These are phyloP conservation scores for Fusarium sp. DNA, from an alignment of 2,329 filamentous ascomycete species.

Conservation along the genomic window DNA sequence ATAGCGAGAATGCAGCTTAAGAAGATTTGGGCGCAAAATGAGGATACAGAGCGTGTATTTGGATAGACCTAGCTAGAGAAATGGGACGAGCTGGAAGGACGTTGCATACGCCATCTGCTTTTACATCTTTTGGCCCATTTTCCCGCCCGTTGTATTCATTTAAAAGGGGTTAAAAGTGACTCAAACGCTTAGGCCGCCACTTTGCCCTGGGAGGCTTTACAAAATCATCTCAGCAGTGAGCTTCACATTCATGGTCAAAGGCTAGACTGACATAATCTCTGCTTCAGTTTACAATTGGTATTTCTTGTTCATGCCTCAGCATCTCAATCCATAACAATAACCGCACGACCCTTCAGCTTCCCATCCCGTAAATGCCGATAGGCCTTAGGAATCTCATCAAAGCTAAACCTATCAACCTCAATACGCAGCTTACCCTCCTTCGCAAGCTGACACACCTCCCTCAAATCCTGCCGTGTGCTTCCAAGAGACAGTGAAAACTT, in stretches of 20 bases:
- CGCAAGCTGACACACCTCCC: neutral
- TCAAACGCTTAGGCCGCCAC: too few species aligned
- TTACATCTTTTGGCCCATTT: too few species aligned
- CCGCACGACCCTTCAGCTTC: neutral
- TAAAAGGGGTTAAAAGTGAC: too few species aligned
- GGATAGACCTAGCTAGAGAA: neutral
- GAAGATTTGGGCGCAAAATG: neutral
- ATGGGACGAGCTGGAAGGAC: fast-evolving
- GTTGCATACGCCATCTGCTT: too few species aligned
- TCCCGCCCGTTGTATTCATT: too few species aligned
- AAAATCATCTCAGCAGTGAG: too few species aligned
- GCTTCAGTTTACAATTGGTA: fast-evolving
- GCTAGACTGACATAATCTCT: neutral
- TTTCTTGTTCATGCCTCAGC: fast-evolving
- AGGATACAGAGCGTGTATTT: neutral
- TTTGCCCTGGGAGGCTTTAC: too few species aligned
- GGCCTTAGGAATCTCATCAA: neutral
- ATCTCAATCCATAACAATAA: neutral
- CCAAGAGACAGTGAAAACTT: neutral
- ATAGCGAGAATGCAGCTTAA: neutral
- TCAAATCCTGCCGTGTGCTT: neutral
- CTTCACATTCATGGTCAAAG: too few species aligned
- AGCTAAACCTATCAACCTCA: neutral
- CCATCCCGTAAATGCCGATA: neutral
- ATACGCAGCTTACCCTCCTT: neutral